Evolutionary conservation across 78 protist species (phyloP).

Genomic region (Dictyostelium firmibasis): DNA sequence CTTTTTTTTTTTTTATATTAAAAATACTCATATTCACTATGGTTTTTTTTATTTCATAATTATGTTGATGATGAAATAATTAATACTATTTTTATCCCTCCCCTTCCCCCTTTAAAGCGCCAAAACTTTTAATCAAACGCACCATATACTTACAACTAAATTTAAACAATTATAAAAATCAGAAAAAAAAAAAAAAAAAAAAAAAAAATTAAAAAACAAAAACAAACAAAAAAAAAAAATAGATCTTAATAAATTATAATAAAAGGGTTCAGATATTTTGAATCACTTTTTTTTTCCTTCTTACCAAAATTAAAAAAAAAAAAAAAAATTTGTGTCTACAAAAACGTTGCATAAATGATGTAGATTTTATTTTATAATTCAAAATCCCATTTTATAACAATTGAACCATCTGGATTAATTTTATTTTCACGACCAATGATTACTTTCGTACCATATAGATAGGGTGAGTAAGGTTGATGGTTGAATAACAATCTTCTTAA

Average conservation of each 20-base stretch:
- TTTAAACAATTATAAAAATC: not conserved
- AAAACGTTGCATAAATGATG: too few relatives aligned
- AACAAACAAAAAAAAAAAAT: not conserved
- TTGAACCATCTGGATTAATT: constrained; percentile 20
- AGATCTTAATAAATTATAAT: not conserved
- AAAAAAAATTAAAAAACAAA: not conserved
- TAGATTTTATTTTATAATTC: constrained; percentile 13
- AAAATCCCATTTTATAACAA: constrained; percentile 58
- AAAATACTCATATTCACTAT: too few relatives aligned
- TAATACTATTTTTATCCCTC: not conserved
- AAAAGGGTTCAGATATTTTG: not conserved
- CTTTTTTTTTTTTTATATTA: too few relatives aligned
- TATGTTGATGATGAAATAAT: not conserved
- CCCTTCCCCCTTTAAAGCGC: not conserved
- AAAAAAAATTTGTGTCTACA: too few relatives aligned
- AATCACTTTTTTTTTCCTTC: not conserved
- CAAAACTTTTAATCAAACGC: not conserved
- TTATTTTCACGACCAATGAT: constrained; percentile 55
- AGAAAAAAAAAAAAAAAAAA: not conserved
- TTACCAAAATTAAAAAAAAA: not conserved
- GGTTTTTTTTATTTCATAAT: not conserved
- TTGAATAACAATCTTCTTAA: constrained; percentile 3
- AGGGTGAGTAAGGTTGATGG: constrained; percentile 26
- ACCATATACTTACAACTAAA: not conserved
- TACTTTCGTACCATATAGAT: constrained; percentile 1